Evolutionary conservation across 1,284 basidiomycete species (phyloP).

Genomic region (Farysia itapuensis): DNA sequence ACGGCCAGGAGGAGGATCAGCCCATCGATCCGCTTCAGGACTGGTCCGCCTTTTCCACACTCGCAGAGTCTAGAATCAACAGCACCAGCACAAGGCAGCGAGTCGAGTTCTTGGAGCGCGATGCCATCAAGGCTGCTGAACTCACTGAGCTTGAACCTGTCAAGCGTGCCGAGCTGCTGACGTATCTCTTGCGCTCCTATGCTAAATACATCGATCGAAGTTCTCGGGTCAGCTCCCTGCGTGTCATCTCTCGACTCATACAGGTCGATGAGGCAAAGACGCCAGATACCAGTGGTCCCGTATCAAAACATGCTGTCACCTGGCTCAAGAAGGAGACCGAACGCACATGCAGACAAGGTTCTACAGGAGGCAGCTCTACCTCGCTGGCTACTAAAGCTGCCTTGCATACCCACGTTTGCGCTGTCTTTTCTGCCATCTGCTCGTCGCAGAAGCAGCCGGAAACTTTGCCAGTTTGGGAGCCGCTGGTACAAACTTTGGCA

Average conservation of each 20-base stretch:
- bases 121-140: conserved; percentile 24
- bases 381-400: conserved; percentile 67
- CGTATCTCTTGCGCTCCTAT: conserved; percentile 72
- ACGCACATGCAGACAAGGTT: conserved; percentile 38
- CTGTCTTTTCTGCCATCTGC: conserved; percentile 65
- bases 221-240: conserved; percentile 73
- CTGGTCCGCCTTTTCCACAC: conserved; percentile 40
- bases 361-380: conserved; percentile 19
- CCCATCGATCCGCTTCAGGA: conserved; percentile 22
- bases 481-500: conserved; percentile 38
- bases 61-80: conserved; percentile 17
- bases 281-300: conserved; percentile 59
- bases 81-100: conserved; percentile 34
- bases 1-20: conserved; percentile 9
- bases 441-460: conserved; percentile 49
- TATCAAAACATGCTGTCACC: conserved; percentile 71
- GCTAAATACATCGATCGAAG: conserved; percentile 73
- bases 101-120: conserved; percentile 26
- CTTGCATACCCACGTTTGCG: conserved; percentile 73
- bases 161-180: conserved; percentile 73
- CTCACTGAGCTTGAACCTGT: conserved; percentile 64
- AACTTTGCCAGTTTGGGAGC: conserved; percentile 14
- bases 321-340: conserved; percentile 73
- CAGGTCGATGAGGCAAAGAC: conserved; percentile 64
- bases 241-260: conserved; percentile 69